phyloP scores from a whole-genome alignment of 495 filamentous ascomycete genomes.

The Tuber brumale region DNA sequence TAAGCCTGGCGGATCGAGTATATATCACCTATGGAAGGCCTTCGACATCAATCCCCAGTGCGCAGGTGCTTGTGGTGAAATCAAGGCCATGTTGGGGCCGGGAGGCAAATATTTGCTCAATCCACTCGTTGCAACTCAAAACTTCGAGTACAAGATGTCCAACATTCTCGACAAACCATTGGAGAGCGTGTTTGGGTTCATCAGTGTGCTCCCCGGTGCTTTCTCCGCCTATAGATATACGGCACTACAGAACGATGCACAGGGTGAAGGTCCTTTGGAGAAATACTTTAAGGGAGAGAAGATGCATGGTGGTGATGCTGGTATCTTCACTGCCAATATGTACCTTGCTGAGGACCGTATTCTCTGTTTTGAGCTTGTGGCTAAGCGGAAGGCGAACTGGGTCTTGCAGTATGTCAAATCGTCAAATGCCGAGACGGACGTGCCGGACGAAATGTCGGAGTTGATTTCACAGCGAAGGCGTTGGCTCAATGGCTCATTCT shows the following conservation, averaged over 20 bases:
- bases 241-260: slow-evolving; percentile 93
- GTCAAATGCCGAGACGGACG: slow-evolving; percentile 91
- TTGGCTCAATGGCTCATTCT: slow-evolving; percentile 98
- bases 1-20: slow-evolving; percentile 81
- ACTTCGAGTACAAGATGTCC: slow-evolving; percentile 99
- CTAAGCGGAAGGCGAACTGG: slow-evolving; percentile 95
- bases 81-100: slow-evolving; percentile 93
- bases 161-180: slow-evolving; percentile 98
- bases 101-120: slow-evolving; percentile 86
- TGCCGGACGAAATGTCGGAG: slow-evolving; percentile 90
- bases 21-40: slow-evolving; percentile 97
- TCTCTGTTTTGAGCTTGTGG: slow-evolving; percentile 96
- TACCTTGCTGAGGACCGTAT: slow-evolving; percentile 99
- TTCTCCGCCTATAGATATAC: slow-evolving; percentile 96
- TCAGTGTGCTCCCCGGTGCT: slow-evolving; percentile 91
- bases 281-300: slow-evolving; percentile 98
- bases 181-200: slow-evolving; percentile 96
- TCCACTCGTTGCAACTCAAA: slow-evolving; percentile 91
- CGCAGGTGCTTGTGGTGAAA: slow-evolving; percentile 95
- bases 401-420: slow-evolving; percentile 97
- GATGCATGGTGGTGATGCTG: slow-evolving; percentile 88
- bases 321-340: slow-evolving; percentile 99
- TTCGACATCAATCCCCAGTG: slow-evolving; percentile 98
- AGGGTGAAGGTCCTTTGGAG: slow-evolving; percentile 83
- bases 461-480: slow-evolving; percentile 92